Percentiles rank a stretch among this genome's conserved stretches.
Conservation (phyloP, 495 filamentous ascomycete species). For the Oidiodendron maius region DNA sequence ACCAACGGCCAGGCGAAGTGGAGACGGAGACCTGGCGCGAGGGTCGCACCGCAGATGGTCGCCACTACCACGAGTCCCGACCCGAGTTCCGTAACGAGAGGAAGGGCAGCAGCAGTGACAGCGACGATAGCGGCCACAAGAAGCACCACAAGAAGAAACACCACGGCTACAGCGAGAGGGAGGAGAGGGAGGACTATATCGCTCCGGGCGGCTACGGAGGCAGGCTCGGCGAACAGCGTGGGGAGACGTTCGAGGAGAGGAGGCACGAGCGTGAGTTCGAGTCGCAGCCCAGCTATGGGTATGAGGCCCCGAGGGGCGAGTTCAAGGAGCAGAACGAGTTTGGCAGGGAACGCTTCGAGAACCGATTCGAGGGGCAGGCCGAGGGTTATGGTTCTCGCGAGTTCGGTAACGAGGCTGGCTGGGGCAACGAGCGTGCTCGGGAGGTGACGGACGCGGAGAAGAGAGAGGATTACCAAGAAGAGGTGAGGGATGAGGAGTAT, state of each 20-base stretch:
- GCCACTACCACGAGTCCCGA: constrained; percentile 8
- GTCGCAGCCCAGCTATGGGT: constrained; percentile 3
- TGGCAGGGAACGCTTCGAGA: neutral
- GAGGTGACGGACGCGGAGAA: constrained; percentile 1
- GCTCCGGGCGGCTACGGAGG: neutral
- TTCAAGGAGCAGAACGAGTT: neutral
- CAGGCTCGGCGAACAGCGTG: constrained; percentile 2
- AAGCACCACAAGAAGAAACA: constrained; percentile 14
- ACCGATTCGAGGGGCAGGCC: neutral
- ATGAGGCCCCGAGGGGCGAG: neutral
- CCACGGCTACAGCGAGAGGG: neutral
- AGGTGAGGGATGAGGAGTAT: constrained; percentile 7
- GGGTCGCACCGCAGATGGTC: constrained; percentile 12
- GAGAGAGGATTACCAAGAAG: constrained; percentile 2
- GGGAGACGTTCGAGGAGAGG: constrained; percentile 1
- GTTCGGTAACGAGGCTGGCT: constrained; percentile 3
- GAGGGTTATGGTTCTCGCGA: constrained; percentile 2
- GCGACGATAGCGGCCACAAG: constrained; percentile 1
- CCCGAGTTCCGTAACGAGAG: neutral
- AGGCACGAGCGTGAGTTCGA: neutral
- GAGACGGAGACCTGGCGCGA: constrained; percentile 16
- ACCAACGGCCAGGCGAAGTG: constrained; percentile 6
- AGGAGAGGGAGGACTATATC: constrained; percentile 1
- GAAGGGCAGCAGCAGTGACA: constrained; percentile 6
- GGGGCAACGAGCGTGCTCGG: neutral